Conservation (phyloP, 495 filamentous ascomycete genomes). For the Tuber brumale region DNA sequence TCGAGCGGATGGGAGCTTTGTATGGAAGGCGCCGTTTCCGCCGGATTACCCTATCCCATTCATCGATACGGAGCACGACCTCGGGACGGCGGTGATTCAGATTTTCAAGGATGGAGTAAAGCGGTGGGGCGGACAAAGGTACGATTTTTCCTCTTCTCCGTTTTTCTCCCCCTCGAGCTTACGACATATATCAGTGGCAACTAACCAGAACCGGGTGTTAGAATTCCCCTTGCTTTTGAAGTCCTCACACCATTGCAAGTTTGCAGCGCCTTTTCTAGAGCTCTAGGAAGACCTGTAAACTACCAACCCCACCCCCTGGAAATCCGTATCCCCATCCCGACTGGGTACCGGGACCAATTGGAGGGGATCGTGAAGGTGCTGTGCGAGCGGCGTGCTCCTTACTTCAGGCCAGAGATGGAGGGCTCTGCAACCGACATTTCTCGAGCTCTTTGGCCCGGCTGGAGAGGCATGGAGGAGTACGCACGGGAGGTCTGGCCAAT, state of each 20-base stretch:
- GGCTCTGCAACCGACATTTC: constrained; percentile 50
- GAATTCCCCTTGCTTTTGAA: constrained; percentile 88
- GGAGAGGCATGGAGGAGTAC: constrained; percentile 88
- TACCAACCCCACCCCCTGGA: constrained; percentile 75
- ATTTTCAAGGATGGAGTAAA: constrained; percentile 86
- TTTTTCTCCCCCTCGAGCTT: constrained; percentile 7
- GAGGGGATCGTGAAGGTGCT: constrained; percentile 61
- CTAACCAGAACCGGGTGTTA: constrained; percentile 40
- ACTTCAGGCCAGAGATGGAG: constrained; percentile 60
- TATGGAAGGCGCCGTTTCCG: constrained; percentile 93
- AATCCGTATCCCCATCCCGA: constrained; percentile 75
- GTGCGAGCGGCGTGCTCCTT: constrained; percentile 56
- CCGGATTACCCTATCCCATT: constrained; percentile 83
- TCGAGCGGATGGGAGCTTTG: constrained; percentile 65
- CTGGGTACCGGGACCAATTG: constrained; percentile 85
- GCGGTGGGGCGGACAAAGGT: constrained; percentile 80
- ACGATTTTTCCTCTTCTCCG: constrained; percentile 40
- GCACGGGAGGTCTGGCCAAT: constrained; percentile 89
- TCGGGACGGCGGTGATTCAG: constrained; percentile 88
- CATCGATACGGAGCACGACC: constrained; percentile 94
- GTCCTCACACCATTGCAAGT: constrained; percentile 76
- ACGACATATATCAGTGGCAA: background rate
- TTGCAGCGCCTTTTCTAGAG: constrained; percentile 69
- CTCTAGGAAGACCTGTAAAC: constrained; percentile 65
- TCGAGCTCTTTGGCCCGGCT: constrained; percentile 79